These are phyloP conservation scores for Diutina rugosa DNA, from an alignment of 1,139 yeast species.

Conservation along the genomic window DNA sequence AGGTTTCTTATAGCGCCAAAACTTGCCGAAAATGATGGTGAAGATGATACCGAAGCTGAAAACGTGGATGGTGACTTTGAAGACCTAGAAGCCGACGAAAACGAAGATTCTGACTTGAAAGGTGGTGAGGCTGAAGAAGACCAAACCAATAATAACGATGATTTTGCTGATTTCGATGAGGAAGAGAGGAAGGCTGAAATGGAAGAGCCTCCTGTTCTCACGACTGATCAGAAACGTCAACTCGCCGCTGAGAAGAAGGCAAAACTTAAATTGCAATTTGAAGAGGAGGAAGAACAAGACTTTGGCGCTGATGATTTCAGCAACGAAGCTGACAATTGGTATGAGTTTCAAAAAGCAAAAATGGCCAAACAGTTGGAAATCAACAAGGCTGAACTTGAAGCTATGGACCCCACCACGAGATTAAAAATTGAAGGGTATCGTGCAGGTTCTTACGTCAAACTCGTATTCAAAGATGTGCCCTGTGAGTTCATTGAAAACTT, in stretches of 20 bases:
- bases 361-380: slow-evolving; percentile 94
- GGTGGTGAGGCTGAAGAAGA: slow-evolving; percentile 16
- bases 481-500: slow-evolving; percentile 85
- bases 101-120: slow-evolving; percentile 6
- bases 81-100: slow-evolving; percentile 39
- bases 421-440: slow-evolving; percentile 79
- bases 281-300: slow-evolving; percentile 78
- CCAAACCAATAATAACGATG: slow-evolving; percentile 2
- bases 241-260: slow-evolving; percentile 84
- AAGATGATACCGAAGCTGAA: slow-evolving; percentile 28
- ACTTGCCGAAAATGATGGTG: slow-evolving; percentile 24
- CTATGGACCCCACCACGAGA: slow-evolving; percentile 66
- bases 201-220: slow-evolving; percentile 24
- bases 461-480: slow-evolving; percentile 75
- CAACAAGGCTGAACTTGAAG: slow-evolving; percentile 66
- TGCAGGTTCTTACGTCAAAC: slow-evolving; percentile 88
- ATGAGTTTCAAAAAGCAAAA: slow-evolving; percentile 90
- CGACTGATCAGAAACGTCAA: slow-evolving; percentile 60
- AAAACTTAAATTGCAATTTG: slow-evolving; percentile 76
- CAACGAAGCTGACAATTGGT: slow-evolving; percentile 87
- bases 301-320: slow-evolving; percentile 64
- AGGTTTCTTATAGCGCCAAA: slow-evolving; percentile 65
- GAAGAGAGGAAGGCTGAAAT: slow-evolving; percentile 9
- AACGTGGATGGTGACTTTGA: slow-evolving; percentile 37
- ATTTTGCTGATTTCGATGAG: slow-evolving; percentile 13